A percentile compares a stretch with the other conserved stretches of the same genome.
These are phyloP conservation scores for Sesbania bispinosa DNA, from an alignment of 306 rosid genomes.

Conservation along the genomic window DNA sequence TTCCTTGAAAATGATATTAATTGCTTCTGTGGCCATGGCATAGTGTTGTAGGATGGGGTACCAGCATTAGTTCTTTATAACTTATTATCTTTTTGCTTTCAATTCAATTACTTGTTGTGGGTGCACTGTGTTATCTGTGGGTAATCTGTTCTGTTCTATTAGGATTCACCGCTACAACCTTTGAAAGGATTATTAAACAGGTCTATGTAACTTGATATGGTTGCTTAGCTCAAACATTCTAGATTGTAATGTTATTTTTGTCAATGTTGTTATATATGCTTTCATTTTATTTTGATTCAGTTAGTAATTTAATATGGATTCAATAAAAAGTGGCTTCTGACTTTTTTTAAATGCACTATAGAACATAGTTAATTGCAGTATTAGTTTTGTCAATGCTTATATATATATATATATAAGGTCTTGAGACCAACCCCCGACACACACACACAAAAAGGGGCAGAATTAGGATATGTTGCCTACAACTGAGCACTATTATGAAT, in stretches of 20 bases:
- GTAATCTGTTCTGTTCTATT: not conserved
- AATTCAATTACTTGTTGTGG: not conserved
- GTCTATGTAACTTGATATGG: not conserved
- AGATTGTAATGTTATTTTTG: not conserved
- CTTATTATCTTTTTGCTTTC: constrained; percentile 1
- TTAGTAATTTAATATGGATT: not conserved
- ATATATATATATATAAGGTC: not conserved
- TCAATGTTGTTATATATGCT: not conserved
- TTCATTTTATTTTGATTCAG: not conserved
- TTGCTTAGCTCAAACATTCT: not conserved
- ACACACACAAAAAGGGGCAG: not conserved
- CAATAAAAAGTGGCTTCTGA: not conserved
- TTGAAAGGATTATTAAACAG: not conserved
- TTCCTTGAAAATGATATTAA: not conserved
- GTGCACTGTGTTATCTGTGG: not conserved
- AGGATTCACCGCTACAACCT: not conserved
- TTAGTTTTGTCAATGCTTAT: not conserved
- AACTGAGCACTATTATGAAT: not conserved
- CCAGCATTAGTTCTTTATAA: not conserved
- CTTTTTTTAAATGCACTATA: not conserved
- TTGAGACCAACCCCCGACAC: not conserved
- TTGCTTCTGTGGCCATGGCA: not conserved
- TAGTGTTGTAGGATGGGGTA: constrained; percentile 1
- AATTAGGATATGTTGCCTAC: not conserved
- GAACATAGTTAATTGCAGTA: not conserved